These are phyloP conservation scores for Kickxella alabastrina DNA, from an alignment of 192 early-diverging fungal species.

Conservation along the genomic window DNA sequence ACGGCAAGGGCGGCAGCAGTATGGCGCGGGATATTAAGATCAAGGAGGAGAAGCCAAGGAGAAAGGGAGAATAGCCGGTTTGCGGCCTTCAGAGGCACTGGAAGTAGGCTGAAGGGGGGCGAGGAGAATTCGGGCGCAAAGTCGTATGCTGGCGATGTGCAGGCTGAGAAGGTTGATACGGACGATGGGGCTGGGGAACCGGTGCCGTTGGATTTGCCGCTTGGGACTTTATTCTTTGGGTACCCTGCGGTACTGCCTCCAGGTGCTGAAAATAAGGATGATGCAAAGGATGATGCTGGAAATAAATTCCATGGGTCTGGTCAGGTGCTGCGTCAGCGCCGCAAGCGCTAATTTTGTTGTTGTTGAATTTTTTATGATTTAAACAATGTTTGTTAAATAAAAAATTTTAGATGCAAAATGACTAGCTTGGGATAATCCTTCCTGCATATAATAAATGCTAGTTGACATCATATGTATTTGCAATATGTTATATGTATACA, in stretches of 20 bases:
- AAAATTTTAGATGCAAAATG: no score
- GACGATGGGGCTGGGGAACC: constrained; percentile 17
- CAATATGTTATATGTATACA: no score
- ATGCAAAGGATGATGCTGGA: not conserved
- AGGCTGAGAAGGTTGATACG: constrained; percentile 2
- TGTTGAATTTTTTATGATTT: not conserved
- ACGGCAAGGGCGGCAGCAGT: no score
- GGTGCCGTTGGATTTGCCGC: constrained; percentile 75
- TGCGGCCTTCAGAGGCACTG: constrained; percentile 14
- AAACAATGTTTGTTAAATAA: no score
- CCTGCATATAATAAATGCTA: no score
- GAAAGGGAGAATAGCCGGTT: constrained; percentile 9
- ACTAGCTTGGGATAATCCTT: no score
- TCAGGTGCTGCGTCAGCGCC: constrained; percentile 33
- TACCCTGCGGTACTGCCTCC: constrained; percentile 69
- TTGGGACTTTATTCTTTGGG: constrained; percentile 89
- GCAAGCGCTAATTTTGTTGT: constrained; percentile 31
- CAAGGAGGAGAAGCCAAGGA: constrained; percentile 29
- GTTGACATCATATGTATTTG: no score
- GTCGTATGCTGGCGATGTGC: no score
- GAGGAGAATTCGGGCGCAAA: no score
- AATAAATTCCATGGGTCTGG: constrained; percentile 35
- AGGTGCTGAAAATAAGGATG: constrained; percentile 7
- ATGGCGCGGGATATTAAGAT: constrained; percentile 36
- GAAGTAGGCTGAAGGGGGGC: constrained; percentile 4